Evolutionary conservation across 176 grass and related monocot species (phyloP).

Genomic region (Miscanthus lutarioriparius): DNA sequence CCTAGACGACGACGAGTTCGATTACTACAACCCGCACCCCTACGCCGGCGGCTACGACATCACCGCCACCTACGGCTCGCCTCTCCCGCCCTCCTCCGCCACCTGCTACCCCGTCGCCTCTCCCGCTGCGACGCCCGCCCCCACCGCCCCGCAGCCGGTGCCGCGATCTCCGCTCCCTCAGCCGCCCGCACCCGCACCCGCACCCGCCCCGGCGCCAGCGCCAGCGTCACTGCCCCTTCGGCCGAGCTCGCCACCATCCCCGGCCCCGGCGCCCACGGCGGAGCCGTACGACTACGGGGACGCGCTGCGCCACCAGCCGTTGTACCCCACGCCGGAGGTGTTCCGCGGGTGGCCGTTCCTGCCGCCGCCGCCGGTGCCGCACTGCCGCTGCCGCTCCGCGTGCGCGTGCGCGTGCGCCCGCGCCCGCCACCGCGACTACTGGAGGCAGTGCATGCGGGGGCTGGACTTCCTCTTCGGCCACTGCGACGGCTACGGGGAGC

Average conservation of each 20-base stretch:
- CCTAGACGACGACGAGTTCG: conserved; percentile 70
- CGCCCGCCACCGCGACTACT: conserved; percentile 42
- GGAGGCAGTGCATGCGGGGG: conserved; percentile 65
- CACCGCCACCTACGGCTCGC: conserved; percentile 52
- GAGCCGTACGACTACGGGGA: conserved; percentile 58
- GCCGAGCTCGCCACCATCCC: not conserved
- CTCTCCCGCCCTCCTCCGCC: conserved; percentile 46
- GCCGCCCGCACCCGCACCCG: not conserved
- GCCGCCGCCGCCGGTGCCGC: not conserved
- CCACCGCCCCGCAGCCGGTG: conserved; percentile 3
- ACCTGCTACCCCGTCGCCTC: conserved; percentile 50
- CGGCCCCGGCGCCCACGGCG: conserved; percentile 24
- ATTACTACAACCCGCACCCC: conserved; percentile 82
- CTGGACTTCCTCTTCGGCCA: conserved; percentile 92
- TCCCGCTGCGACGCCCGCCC: not conserved
- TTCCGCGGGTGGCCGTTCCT: conserved; percentile 56
- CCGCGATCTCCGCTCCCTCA: not conserved
- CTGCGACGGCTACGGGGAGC: conserved; percentile 82
- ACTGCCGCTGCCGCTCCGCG: not conserved
- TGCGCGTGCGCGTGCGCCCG: conserved; percentile 9
- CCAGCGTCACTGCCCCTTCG: not conserved
- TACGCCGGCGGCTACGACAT: conserved; percentile 92
- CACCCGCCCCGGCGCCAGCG: not conserved
- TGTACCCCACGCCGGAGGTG: conserved; percentile 57
- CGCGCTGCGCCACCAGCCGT: conserved; percentile 1